These are phyloP conservation scores for Aspergillus affinis DNA, from an alignment of 495 filamentous ascomycete species.

Conservation along the genomic window DNA sequence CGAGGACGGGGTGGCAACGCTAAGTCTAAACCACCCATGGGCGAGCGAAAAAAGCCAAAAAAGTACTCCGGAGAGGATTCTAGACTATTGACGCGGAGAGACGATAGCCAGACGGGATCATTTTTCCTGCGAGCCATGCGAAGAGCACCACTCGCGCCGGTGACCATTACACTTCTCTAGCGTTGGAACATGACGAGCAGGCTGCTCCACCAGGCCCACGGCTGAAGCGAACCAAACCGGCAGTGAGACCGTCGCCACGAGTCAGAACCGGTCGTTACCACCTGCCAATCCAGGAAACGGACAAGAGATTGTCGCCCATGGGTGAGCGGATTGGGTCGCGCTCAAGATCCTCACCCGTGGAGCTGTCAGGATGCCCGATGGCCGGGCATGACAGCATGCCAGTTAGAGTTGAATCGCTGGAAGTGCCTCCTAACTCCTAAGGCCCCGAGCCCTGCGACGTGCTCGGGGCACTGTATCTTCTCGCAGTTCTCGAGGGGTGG, in stretches of 20 bases:
- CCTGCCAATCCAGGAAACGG: neutral
- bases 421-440: too few species aligned
- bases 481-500: neutral
- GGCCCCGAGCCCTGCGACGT: too few species aligned
- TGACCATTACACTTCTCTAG: too few species aligned
- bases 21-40: too few species aligned
- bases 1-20: neutral
- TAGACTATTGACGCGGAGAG: neutral
- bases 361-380: neutral
- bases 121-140: neutral
- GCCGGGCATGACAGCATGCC: neutral
- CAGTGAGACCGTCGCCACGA: neutral
- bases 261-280: neutral
- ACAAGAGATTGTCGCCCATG: neutral
- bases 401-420: too few species aligned
- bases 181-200: neutral
- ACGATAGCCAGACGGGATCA: too few species aligned
- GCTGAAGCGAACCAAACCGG: neutral
- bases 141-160: too few species aligned
- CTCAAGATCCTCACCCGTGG: neutral
- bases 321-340: neutral
- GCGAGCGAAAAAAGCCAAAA: too few species aligned
- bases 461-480: too few species aligned
- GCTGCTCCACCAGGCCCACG: neutral
- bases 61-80: too few species aligned